Base-by-base conservation (phyloP, 176 grass and related monocot genomes). In the Poa annua region DNA sequence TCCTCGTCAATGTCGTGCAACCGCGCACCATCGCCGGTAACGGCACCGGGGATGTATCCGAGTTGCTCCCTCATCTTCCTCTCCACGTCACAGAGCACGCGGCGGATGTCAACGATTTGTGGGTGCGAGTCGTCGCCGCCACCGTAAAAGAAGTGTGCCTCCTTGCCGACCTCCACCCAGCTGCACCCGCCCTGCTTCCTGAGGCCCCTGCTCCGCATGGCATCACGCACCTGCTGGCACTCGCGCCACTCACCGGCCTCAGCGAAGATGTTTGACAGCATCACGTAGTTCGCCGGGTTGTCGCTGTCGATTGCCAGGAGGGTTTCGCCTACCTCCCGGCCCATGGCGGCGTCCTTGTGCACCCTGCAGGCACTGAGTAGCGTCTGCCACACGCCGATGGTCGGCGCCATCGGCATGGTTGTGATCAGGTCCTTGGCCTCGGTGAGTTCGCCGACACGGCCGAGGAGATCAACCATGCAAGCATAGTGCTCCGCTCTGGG, bases 1-100 rank as follows among this genome's bases (percentile, higher is more conserved):
- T 90, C 89, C 11, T 87, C 89, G 60, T 90, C 89, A 11, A 90
- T 81, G 71, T 90, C 85, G 63, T 91, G 89, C 76, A 87, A 54
- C 19, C 19, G 80, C 42, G 35, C 19, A 50, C 15, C 21, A 42
- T 65, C 34, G 45, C 61, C 69, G 5, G 60, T 63, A 26, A 63
- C 25, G 1, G 25, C 76, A 53, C 60, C 60, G 1, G 67, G 75
- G 29, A 17, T 62, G 68, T 90, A 87, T 7, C 84, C 88, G 11
- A 90, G 68, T 74, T 76, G 75, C 76, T 90, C 88, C 71, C 42
- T 54, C 88, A 90, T 75, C 81, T 59, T 74, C 60, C 24, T 52
- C 88, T 90, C 88, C 8, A 80, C 75, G n/a, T 90, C 75, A 6
- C 1, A 29, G 33, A 87, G 85, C 26, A 65, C 53, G 52, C 29